These are phyloP conservation scores for Cyberlindnera xylosilytica DNA, from an alignment of 805 yeast genomes.

Conservation along the genomic window DNA sequence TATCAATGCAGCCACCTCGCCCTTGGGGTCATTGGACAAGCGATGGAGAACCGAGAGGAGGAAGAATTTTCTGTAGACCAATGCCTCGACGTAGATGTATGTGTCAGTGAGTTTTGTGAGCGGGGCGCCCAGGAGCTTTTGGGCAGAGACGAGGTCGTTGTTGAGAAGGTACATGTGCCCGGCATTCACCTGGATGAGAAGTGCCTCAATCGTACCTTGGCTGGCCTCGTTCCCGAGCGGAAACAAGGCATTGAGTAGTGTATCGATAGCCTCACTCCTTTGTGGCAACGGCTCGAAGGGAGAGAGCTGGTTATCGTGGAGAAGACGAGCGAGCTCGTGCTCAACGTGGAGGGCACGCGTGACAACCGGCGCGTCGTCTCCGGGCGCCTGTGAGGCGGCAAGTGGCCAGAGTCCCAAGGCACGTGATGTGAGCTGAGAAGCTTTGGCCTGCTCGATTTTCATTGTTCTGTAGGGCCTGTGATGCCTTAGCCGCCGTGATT, in stretches of 20 bases:
- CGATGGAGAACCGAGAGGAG: slow-evolving; percentile 9
- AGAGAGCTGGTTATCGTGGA: not conserved
- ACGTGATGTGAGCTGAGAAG: not conserved
- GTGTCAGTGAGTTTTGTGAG: not conserved
- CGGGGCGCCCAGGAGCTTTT: not conserved
- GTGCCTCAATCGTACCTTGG: not conserved
- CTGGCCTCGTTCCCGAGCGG: not conserved
- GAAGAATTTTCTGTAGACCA: slow-evolving; percentile 14
- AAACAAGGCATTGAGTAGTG: not conserved
- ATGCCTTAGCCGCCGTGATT: not conserved
- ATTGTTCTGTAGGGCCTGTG: not conserved
- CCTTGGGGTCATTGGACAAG: not conserved
- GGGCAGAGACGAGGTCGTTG: slow-evolving; percentile 1
- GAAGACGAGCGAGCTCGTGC: not conserved
- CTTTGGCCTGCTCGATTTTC: not conserved
- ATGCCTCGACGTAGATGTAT: slow-evolving; percentile 5
- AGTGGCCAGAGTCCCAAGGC: not conserved
- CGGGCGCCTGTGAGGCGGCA: not conserved
- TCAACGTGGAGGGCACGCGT: slow-evolving; percentile 1
- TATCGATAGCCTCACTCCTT: not conserved
- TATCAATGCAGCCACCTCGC: slow-evolving; percentile 8
- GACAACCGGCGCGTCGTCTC: not conserved
- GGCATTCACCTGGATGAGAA: slow-evolving; percentile 3
- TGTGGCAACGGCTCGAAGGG: not conserved
- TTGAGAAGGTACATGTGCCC: slow-evolving; percentile 4